phyloP scores from a whole-genome alignment of 73 alveolate genomes.

The Paramecium caudatum region DNA sequence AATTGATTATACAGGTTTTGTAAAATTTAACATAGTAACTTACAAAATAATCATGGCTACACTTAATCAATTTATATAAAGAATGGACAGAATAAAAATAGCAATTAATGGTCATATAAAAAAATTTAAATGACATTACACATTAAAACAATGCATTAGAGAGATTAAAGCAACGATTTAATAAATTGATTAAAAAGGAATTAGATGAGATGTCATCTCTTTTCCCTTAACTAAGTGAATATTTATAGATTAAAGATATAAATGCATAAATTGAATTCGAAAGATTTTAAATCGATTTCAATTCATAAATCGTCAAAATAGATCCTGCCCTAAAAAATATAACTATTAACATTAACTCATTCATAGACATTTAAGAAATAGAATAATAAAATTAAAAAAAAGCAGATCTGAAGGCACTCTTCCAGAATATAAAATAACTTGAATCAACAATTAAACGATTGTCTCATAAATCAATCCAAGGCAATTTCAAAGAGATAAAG shows the following conservation, averaged over 20 bases:
- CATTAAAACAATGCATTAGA: neutral
- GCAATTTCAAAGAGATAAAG: neutral
- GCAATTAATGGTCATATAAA: neutral
- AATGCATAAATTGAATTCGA: constrained; percentile 32
- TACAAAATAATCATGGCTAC: neutral
- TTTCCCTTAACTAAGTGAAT: neutral
- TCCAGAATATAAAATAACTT: neutral
- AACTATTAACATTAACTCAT: neutral
- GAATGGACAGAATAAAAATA: neutral
- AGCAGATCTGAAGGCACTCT: neutral
- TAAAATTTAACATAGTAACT: neutral
- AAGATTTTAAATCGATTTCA: neutral
- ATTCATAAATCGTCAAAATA: neutral
- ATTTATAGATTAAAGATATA: constrained; percentile 35
- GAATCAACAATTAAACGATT: neutral
- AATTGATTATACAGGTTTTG: neutral
- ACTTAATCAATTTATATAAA: neutral
- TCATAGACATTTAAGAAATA: neutral
- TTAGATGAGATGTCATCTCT: neutral
- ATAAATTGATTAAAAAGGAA: neutral
- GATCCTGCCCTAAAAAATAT: neutral
- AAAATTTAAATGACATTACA: neutral
- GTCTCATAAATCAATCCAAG: neutral
- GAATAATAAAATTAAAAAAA: neutral
- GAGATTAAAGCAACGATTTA: neutral